phyloP scores from a whole-genome alignment of 164 flowering plant genomes.

The Warburgia ugandensis region DNA sequence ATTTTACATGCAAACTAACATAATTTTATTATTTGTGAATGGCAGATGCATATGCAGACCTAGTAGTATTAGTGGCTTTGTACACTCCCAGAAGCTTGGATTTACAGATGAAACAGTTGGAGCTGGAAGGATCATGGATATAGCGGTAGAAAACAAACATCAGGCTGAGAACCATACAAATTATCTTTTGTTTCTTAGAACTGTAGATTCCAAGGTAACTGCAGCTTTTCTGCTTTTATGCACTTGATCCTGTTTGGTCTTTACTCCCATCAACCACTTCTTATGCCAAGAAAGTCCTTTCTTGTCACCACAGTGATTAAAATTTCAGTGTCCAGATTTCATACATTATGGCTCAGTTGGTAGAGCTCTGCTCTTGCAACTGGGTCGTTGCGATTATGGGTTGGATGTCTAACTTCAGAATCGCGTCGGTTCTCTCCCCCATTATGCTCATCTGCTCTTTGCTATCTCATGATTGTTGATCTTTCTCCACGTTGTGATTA shows the following conservation, averaged over 20 bases:
- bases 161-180: constrained; percentile 9
- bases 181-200: constrained; percentile 10
- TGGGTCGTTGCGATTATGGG: no score
- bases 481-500: no score
- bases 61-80: constrained; percentile 7
- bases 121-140: constrained; percentile 19
- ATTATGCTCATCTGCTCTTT: neutral
- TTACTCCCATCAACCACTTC: neutral
- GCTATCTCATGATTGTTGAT: no score
- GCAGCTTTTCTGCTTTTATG: neutral
- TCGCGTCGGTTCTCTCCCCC: neutral
- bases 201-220: constrained; percentile 15
- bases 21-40: neutral
- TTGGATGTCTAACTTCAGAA: no score
- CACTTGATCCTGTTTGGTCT: neutral
- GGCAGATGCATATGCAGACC: constrained; percentile 14
- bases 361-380: no score
- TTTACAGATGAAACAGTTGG: constrained; percentile 13
- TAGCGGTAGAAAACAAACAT: constrained; percentile 5
- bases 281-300: neutral
- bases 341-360: no score
- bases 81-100: constrained; percentile 10
- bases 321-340: neutral
- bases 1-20: neutral
- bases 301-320: neutral